phyloP scores from a whole-genome alignment of 495 filamentous ascomycete species.

The Penicillium angulare region DNA sequence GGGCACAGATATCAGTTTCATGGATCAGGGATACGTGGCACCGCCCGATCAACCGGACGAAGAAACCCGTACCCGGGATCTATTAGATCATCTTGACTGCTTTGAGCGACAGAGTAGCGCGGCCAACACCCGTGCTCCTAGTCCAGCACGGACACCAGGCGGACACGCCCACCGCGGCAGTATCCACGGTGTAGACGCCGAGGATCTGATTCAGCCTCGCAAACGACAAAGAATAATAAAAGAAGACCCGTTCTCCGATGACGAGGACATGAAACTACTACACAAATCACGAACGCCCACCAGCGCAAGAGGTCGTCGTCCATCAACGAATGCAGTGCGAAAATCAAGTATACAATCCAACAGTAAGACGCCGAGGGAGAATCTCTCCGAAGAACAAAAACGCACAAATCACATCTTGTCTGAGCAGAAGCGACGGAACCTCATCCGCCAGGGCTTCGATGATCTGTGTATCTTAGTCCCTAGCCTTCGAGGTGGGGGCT shows the following conservation, averaged over 20 bases:
- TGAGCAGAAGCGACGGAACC: slow-evolving; percentile 78
- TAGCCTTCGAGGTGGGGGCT: slow-evolving; percentile 62
- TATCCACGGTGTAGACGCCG: slow-evolving; percentile 11
- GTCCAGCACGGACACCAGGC: slow-evolving; percentile 41
- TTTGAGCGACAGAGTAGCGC: slow-evolving; percentile 53
- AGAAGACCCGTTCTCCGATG: slow-evolving; percentile 39
- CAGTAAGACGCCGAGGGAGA: slow-evolving; percentile 62
- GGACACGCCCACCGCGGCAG: slow-evolving; percentile 8
- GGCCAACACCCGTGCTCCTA: slow-evolving; percentile 57
- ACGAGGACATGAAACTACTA: slow-evolving; percentile 38
- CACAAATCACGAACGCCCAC: slow-evolving; percentile 49
- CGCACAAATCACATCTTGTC: slow-evolving; percentile 84
- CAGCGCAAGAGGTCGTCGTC: slow-evolving; percentile 27
- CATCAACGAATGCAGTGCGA: slow-evolving; percentile 31
- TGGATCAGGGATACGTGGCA: slow-evolving; percentile 54
- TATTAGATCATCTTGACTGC: slow-evolving; percentile 54
- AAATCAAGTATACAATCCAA: slow-evolving; percentile 31
- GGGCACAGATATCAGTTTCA: slow-evolving; percentile 66
- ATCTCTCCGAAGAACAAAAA: slow-evolving; percentile 81
- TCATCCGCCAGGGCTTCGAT: slow-evolving; percentile 76
- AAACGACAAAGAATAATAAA: slow-evolving; percentile 37
- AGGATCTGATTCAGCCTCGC: slow-evolving; percentile 32
- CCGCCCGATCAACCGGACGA: slow-evolving; percentile 53
- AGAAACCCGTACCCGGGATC: slow-evolving; percentile 51
- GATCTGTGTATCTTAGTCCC: slow-evolving; percentile 71